Evolutionary conservation across 2,329 filamentous ascomycete species (phyloP), one percentile per base, ranked within the genome.

Genomic region (Beauveria rudraprayagi): DNA sequence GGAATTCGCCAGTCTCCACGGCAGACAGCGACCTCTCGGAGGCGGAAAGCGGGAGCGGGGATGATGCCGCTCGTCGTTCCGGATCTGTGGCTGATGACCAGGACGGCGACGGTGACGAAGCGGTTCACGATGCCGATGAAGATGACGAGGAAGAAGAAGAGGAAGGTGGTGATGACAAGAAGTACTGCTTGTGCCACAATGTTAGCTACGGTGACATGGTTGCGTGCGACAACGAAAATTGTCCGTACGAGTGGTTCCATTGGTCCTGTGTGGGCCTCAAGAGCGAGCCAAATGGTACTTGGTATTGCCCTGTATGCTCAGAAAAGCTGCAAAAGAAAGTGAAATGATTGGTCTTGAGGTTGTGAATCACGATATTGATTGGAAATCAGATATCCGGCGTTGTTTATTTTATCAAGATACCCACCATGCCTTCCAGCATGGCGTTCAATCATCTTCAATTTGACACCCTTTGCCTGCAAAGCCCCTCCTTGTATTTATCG

Each of bases 131-230:
- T 61, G 81, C 77, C 9, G 82, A 81, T 30, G 80, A 80, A 60
- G 80, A 77, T 22, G 86, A 88, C 40, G 88, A 91, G 56, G 88
- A 91, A 60, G 80, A 77, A 24, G 86, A 88, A 37, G 88, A 91
- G 55, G 88, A 91, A 61, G 88, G 87, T 47, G 86, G 85, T 60
- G 87, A 88, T 64, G 89, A 92, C 73, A 87, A 89, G 70, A 90
- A 91, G 72, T 94, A 94, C 75, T 94, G 90, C 75, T 80, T 88
- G 34, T 94, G 90, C 73, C 88, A 92, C 71, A 89, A 89, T 67
- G 88, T 92, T 66, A 91, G 88, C 73, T 92, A 90, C 70, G 90
- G 90, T 63, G 88, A 93, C 70, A 94, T 94, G 90, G 90, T 94
- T 65, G 90, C 89, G 34, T 94, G 90, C 76, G 90, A 94, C 77